These are phyloP conservation scores for Irpex lacteus DNA, from an alignment of 1,284 basidiomycete species.

Conservation along the genomic window DNA sequence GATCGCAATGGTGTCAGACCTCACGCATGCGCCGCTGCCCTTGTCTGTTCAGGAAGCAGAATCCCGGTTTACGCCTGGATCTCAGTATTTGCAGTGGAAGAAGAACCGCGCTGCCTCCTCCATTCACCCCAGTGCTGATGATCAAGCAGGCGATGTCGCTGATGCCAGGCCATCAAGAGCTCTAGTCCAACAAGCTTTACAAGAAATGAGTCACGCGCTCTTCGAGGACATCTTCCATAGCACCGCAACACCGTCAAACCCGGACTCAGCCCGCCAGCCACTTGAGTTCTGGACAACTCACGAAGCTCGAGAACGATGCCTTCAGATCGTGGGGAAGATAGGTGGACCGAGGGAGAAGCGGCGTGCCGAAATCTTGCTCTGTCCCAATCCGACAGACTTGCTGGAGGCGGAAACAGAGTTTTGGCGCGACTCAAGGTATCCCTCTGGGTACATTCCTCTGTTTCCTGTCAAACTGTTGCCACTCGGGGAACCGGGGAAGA, in stretches of 20 bases:
- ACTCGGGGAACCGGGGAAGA: slow-evolving; percentile 19
- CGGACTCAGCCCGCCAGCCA: neutral
- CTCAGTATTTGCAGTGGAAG: slow-evolving; percentile 58
- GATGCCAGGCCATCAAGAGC: slow-evolving; percentile 56
- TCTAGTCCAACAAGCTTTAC: slow-evolving; percentile 61
- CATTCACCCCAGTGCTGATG: slow-evolving; percentile 21
- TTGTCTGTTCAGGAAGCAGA: slow-evolving; percentile 53
- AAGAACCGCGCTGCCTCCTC: slow-evolving; percentile 31
- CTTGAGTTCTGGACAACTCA: slow-evolving; percentile 76
- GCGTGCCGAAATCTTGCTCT: slow-evolving; percentile 56
- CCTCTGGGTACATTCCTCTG: slow-evolving; percentile 46
- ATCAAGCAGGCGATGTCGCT: slow-evolving; percentile 24
- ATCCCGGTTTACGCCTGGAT: slow-evolving; percentile 56
- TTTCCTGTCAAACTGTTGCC: slow-evolving; percentile 54
- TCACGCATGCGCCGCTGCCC: slow-evolving; percentile 74
- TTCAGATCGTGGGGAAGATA: slow-evolving; percentile 70
- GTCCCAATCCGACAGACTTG: slow-evolving; percentile 14
- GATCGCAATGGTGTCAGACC: slow-evolving; percentile 80
- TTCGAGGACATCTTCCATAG: slow-evolving; percentile 61
- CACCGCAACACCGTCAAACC: neutral
- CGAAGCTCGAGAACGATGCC: slow-evolving; percentile 67
- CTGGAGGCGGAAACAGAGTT: slow-evolving; percentile 40
- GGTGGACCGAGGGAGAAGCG: slow-evolving; percentile 62
- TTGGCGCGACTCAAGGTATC: slow-evolving; percentile 66
- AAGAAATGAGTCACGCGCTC: slow-evolving; percentile 69